These are phyloP conservation scores for Oldenlandia corymbosa DNA, from an alignment of 257 asterid genomes.

Conservation along the genomic window DNA sequence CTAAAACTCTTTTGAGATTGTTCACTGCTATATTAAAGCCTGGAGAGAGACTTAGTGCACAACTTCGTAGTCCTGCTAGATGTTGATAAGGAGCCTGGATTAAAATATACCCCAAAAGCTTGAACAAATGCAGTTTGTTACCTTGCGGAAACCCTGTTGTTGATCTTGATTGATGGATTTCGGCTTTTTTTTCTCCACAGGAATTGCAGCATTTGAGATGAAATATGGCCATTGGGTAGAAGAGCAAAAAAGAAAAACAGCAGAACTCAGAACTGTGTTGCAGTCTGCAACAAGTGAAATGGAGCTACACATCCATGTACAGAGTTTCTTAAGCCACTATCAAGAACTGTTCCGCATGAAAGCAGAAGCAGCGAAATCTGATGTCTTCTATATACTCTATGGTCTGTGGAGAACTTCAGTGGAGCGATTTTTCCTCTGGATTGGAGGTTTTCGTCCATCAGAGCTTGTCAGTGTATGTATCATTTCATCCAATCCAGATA, in stretches of 20 bases:
- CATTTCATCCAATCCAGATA: neutral
- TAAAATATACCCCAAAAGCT: too few species aligned
- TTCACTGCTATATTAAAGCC: neutral
- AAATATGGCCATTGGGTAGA: slow-evolving; percentile 75
- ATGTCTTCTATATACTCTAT: slow-evolving; percentile 75
- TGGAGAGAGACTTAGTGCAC: neutral
- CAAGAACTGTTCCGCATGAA: slow-evolving; percentile 70
- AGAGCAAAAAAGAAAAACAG: slow-evolving; percentile 58
- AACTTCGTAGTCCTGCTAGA: neutral
- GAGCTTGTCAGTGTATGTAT: slow-evolving; percentile 64
- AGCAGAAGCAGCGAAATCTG: slow-evolving; percentile 64
- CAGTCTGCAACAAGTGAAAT: slow-evolving; percentile 48
- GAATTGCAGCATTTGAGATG: slow-evolving; percentile 68
- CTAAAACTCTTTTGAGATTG: neutral
- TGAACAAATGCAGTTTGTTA: too few species aligned
- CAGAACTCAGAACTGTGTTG: slow-evolving; percentile 51
- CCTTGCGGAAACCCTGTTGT: too few species aligned
- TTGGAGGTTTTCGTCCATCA: slow-evolving; percentile 94
- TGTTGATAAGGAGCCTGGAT: neutral
- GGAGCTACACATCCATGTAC: slow-evolving; percentile 54
- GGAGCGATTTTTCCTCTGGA: slow-evolving; percentile 88
- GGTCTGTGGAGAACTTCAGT: slow-evolving; percentile 83
- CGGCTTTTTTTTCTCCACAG: slow-evolving; percentile 23
- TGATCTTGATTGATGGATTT: neutral
- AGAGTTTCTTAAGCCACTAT: slow-evolving; percentile 56